Percentiles rank a stretch among this genome's conserved stretches.
phyloP scores from a whole-genome alignment of 2,329 filamentous ascomycete genomes.

The Xylaria sp. region DNA sequence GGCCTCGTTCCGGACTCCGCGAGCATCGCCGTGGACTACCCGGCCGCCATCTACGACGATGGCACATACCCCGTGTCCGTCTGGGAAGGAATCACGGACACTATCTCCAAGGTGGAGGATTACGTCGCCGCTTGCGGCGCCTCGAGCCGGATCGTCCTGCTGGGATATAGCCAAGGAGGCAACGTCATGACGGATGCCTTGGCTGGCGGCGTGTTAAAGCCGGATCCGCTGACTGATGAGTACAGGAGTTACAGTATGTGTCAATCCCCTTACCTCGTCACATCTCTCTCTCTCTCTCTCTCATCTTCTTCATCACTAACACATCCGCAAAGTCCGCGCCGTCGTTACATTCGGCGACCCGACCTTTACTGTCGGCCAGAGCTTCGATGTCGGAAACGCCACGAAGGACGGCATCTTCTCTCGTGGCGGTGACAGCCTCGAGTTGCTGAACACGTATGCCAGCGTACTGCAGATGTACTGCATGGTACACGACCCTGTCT shows the following conservation, averaged over 20 bases:
- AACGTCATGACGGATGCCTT: conserved; percentile 37
- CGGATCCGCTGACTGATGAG: conserved; percentile 14
- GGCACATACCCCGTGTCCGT: conserved; percentile 35
- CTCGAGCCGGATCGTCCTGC: conserved; percentile 30
- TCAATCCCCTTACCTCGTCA: not conserved
- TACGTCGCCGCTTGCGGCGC: conserved; percentile 34
- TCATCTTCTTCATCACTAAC: conserved; percentile 5
- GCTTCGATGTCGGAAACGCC: conserved; percentile 35
- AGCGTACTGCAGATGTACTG: conserved; percentile 34
- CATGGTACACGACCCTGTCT: conserved; percentile 33
- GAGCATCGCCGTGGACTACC: conserved; percentile 37
- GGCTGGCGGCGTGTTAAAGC: conserved; percentile 37
- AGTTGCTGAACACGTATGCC: conserved; percentile 22
- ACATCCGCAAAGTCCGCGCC: conserved; percentile 11
- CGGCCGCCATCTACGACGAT: conserved; percentile 31
- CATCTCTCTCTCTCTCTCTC: no score
- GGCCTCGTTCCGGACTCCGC: conserved; percentile 26
- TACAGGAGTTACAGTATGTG: conserved; percentile 34
- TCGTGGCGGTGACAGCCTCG: conserved; percentile 35
- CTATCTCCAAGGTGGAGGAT: conserved; percentile 23
- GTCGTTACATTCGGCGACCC: conserved; percentile 37
- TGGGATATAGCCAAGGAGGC: conserved; percentile 38
- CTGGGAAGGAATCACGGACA: conserved; percentile 28
- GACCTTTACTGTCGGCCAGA: conserved; percentile 34
- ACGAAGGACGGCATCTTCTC: conserved; percentile 38